Evolutionary conservation across 2,329 filamentous ascomycete genomes (phyloP).

Genomic region (Thermoascus crustaceus): DNA sequence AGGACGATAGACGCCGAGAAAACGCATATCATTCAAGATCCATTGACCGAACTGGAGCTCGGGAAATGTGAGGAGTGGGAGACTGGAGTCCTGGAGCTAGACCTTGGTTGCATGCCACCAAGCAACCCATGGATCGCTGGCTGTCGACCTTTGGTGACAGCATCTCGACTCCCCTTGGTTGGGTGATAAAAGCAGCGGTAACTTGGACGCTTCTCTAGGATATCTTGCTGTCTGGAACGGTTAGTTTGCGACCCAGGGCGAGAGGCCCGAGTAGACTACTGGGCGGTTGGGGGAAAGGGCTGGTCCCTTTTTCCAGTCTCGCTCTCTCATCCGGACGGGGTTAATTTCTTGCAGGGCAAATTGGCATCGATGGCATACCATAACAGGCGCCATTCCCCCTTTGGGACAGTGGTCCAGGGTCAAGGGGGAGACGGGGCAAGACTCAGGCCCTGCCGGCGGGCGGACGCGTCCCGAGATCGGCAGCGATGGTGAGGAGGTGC

Average conservation of each 20-base stretch:
- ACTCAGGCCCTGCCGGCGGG: background rate
- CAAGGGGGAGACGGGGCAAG: background rate
- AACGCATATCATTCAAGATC: slow-evolving; percentile 2
- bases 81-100: background rate
- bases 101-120: slow-evolving; percentile 1
- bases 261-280: slow-evolving; percentile 1
- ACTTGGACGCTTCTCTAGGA: too few species aligned
- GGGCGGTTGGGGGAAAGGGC: background rate
- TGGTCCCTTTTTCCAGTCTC: background rate
- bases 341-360: slow-evolving; percentile 2
- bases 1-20: slow-evolving; percentile 1
- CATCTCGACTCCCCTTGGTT: slow-evolving; percentile 1
- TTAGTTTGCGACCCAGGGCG: background rate
- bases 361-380: background rate
- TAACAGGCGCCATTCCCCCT: too few species aligned
- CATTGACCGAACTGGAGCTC: slow-evolving; percentile 1
- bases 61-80: background rate
- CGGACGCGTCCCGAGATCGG: slow-evolving; percentile 1
- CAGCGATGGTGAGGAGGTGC: background rate
- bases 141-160: background rate
- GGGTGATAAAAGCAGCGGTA: too few species aligned
- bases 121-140: background rate
- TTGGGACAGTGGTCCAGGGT: too few species aligned
- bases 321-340: background rate
- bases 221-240: too few species aligned